These are phyloP conservation scores for Gossypium stocksii DNA, from an alignment of 345 rosid genomes.

Conservation along the genomic window DNA sequence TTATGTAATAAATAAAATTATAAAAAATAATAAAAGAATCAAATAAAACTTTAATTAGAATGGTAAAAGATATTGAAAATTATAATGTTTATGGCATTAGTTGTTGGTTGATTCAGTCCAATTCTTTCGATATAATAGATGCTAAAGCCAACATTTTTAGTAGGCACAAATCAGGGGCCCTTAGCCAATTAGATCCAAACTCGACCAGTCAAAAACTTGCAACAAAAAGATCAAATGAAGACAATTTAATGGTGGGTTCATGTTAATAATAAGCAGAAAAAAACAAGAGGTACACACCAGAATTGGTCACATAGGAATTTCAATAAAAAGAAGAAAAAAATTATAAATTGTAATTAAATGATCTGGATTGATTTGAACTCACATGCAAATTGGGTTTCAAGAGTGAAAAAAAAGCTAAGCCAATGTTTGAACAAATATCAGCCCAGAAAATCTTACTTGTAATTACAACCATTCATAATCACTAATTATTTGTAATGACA, in stretches of 20 bases:
- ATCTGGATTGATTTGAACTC: constrained; percentile 16
- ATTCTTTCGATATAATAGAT: too few relatives aligned
- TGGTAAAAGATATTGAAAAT: too few relatives aligned
- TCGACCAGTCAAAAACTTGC: not conserved
- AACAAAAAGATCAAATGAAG: not conserved
- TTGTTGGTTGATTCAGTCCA: too few relatives aligned
- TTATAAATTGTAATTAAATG: not conserved
- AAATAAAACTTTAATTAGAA: too few relatives aligned
- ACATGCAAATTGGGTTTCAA: constrained; percentile 16
- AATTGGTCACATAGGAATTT: not conserved
- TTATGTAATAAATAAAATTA: not conserved
- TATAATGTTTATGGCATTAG: too few relatives aligned
- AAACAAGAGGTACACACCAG: not conserved
- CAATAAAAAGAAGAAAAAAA: too few relatives aligned
- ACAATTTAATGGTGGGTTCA: not conserved
- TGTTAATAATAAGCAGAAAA: not conserved
- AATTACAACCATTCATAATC: not conserved
- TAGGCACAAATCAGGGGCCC: not conserved
- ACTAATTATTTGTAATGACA: not conserved
- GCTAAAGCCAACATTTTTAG: not conserved
- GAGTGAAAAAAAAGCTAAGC: not conserved
- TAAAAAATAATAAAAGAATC: too few relatives aligned
- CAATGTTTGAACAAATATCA: not conserved
- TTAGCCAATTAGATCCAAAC: not conserved
- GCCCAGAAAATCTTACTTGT: not conserved